phyloP scores from a whole-genome alignment of 2,329 filamentous ascomycete species.

The Huntiella abstrusa region DNA sequence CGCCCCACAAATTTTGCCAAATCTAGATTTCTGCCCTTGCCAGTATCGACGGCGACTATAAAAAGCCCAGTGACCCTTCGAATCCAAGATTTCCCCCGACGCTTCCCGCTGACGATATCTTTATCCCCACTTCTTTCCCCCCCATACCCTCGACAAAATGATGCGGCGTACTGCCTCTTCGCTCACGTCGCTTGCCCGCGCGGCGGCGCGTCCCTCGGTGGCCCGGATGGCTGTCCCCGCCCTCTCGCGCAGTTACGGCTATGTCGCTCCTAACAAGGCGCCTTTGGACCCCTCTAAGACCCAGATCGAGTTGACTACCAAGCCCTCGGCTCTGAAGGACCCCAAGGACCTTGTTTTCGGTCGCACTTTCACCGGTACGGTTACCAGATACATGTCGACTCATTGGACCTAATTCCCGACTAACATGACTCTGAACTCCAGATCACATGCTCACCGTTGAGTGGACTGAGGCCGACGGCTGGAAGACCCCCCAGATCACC shows the following conservation, averaged over 20 bases:
- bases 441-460: conserved; percentile 95
- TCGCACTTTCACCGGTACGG: conserved; percentile 65
- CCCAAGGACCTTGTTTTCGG: conserved; percentile 79
- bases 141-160: neutral
- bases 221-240: neutral
- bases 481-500: conserved; percentile 64
- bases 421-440: conserved; percentile 19
- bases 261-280: conserved; percentile 31
- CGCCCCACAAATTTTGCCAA: no score
- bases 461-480: conserved; percentile 74
- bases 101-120: no score
- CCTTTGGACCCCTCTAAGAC: conserved; percentile 59
- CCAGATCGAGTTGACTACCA: conserved; percentile 51
- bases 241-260: conserved; percentile 15
- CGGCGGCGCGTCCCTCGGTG: neutral
- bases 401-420: neutral
- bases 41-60: no score
- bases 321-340: conserved; percentile 55
- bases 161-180: conserved; percentile 10
- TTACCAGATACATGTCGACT: neutral
- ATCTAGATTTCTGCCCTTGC: no score
- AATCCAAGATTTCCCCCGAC: no score
- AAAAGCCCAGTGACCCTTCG: no score
- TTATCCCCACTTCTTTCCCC: neutral
- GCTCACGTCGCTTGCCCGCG: conserved; percentile 4